Evolutionary conservation across 2,329 filamentous ascomycete species (phyloP).

Genomic region (Didymella arachidicola): DNA sequence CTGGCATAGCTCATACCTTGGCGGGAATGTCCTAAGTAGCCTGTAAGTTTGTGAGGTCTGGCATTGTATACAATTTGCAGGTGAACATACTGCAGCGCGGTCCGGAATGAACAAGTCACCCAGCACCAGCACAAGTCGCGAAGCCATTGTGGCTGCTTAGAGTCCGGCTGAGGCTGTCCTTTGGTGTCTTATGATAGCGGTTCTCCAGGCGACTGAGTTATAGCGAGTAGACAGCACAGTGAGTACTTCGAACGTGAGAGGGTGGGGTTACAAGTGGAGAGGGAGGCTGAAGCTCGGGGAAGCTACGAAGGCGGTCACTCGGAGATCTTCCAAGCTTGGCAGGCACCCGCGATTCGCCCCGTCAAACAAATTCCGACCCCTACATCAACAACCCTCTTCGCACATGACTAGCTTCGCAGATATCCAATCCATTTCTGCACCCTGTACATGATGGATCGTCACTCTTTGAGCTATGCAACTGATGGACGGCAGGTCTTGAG

Average conservation of each 20-base stretch:
- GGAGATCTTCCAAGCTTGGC: conserved; percentile 18
- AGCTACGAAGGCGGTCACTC: conserved; percentile 23
- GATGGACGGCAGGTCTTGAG: no score
- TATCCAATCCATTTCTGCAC: no score
- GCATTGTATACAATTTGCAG: conserved; percentile 17
- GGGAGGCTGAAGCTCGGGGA: conserved; percentile 18
- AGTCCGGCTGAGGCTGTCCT: not conserved
- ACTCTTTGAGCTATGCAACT: no score
- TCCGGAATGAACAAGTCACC: conserved; percentile 56
- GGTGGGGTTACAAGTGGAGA: conserved; percentile 15
- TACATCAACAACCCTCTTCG: no score
- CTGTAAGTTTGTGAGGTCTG: conserved; percentile 50
- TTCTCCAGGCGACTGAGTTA: conserved; percentile 4
- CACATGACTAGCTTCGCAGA: no score
- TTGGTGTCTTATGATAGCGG: not conserved
- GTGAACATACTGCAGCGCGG: conserved; percentile 49
- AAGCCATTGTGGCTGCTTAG: conserved; percentile 47
- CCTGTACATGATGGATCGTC: no score
- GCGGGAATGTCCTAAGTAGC: conserved; percentile 51
- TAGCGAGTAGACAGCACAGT: not conserved
- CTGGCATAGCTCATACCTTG: conserved; percentile 46
- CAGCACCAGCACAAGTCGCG: conserved; percentile 52
- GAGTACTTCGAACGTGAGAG: not conserved
- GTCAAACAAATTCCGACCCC: not conserved
- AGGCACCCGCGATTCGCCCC: conserved; percentile 2